Base-by-base conservation (phyloP, 139 green algal genomes). In the Pseudopediastrum boryanum region DNA sequence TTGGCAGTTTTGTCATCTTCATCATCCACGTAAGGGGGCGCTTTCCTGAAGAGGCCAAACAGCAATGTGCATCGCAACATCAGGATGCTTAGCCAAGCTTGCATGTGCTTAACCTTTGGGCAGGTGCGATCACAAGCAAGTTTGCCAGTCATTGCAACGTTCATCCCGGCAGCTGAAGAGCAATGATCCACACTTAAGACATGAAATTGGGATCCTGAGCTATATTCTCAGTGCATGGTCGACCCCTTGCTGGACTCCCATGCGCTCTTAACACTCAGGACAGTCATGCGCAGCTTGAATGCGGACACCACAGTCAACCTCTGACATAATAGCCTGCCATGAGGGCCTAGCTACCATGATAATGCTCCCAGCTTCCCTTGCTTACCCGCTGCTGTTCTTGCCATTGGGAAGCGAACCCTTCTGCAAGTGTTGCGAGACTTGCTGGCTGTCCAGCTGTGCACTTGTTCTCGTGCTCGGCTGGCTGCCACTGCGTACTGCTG, bases 1-100 rank as follows among this genome's bases (percentile, higher is more conserved):
- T 70, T 69, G 3, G 36, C 48, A 61, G 65, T 74, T 66, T 85
- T 85, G 29, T 65, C 80, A 41, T 75, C 83, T 25, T 58, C 43
- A 12, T 19, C 67, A 50, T 69, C 31, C 38, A 12, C 62, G n/a
- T 38, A 41, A 29, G 25, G 33, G 27, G 9, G 33, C 70, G 50
- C 63, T 35, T 21, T 63, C 67, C 10, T 48, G 27, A 1, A 70
- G 39, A 16, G 44, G 35, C 38, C 44, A 21, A 19, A 68, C 70
- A 3, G 68, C 39, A 13, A 70, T 9, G 27, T 62, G 54, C 31
- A 56, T 41, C 41, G 71, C 58, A 1, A 3, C 13, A 41, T n/a
- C 64, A 50, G 39, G 52, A 39, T 70, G 23, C 36, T 38, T 70
- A 38, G 36, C 16, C 12, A 19, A 48, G 31, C n/a, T 35, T 36